Evolutionary conservation across 2,329 filamentous ascomycete genomes (phyloP), one percentile per base, ranked within the genome.

Genomic region (Sclerotinia spermophila): DNA sequence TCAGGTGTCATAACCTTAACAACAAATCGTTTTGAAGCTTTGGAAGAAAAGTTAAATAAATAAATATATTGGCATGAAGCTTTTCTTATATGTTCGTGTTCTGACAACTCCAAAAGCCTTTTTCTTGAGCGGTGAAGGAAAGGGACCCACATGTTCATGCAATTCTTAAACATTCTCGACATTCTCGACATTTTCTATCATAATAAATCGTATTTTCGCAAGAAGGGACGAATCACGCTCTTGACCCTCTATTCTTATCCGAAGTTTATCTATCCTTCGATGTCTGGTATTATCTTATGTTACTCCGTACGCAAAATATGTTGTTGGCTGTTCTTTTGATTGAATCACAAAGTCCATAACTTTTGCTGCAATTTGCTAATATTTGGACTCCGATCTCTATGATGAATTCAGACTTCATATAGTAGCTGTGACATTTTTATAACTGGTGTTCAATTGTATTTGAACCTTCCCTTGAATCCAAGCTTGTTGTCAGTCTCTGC

Each of bases 101-200:
- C 33, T 40, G 38, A 60, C 38, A 30, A 24, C 44, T 38, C 7
- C 10, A 21, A 53, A 65, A 53, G 33, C 62, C 62, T 53, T 51
- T 53, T 53, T 13, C n/a, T 27, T 15, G 21, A 40, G 61, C 61
- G 61, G 61, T 65, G 61, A 65, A 65, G 61, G 24, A 30, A 65
- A 17, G 6, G 48, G 44, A 53, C 21, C 61, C 45, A 65, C 61
- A 53, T 53, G 45, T 40, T 53, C 61, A 51, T 65, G 61, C 61
- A 51, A 33, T 53, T 53, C 48, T 53, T 15, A 17, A 53, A 17
- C n/a, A 59, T 35, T 38, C 30, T 10, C 38, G 48, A 15, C 38
- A 38, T 60, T 42, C 24, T 60, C 58, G 35, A 60, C 17, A 27
- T 19, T 62, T 64, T 38, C 44, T 51, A 64, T 51, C 61, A 51